phyloP scores from a whole-genome alignment of 2,329 filamentous ascomycete genomes.

The Talaromyces sp. region DNA sequence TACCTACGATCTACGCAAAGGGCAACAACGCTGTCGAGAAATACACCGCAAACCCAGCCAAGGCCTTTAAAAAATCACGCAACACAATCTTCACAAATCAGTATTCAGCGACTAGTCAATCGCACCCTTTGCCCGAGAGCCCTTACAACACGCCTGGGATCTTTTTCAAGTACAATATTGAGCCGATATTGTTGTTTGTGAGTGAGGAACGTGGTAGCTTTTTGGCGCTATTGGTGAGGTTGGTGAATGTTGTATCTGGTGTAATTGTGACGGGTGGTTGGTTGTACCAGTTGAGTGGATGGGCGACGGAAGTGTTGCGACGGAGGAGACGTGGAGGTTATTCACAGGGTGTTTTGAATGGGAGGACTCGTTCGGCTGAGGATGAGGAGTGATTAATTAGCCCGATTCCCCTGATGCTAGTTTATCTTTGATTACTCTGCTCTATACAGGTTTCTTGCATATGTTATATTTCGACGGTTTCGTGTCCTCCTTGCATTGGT shows the following conservation, averaged over 20 bases:
- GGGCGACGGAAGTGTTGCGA: constrained; percentile 55
- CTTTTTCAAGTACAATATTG: constrained; percentile 98
- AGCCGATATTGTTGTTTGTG: constrained; percentile 84
- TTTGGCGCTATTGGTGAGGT: constrained; percentile 69
- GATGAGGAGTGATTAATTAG: constrained; percentile 25
- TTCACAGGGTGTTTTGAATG: constrained; percentile 49
- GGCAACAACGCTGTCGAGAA: constrained; percentile 43
- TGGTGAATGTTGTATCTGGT: constrained; percentile 87
- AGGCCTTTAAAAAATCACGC: constrained; percentile 32
- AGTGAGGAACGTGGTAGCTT: constrained; percentile 75
- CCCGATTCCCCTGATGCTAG: background rate
- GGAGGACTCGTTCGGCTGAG: constrained; percentile 29
- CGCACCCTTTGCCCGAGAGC: constrained; percentile 59
- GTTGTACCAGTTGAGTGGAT: constrained; percentile 81
- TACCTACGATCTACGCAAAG: constrained; percentile 87
- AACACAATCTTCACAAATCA: constrained; percentile 87
- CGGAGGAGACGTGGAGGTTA: constrained; percentile 42
- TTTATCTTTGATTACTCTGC: background rate
- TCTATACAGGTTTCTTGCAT: constrained; percentile 10
- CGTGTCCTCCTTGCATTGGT: background rate
- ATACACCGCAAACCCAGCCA: constrained; percentile 35
- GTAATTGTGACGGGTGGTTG: constrained; percentile 92
- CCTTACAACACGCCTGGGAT: constrained; percentile 69
- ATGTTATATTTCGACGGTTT: background rate
- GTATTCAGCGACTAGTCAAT: constrained; percentile 93